Evolutionary conservation across 1,139 yeast genomes (phyloP).

Genomic region (Ogataea hybrid): DNA sequence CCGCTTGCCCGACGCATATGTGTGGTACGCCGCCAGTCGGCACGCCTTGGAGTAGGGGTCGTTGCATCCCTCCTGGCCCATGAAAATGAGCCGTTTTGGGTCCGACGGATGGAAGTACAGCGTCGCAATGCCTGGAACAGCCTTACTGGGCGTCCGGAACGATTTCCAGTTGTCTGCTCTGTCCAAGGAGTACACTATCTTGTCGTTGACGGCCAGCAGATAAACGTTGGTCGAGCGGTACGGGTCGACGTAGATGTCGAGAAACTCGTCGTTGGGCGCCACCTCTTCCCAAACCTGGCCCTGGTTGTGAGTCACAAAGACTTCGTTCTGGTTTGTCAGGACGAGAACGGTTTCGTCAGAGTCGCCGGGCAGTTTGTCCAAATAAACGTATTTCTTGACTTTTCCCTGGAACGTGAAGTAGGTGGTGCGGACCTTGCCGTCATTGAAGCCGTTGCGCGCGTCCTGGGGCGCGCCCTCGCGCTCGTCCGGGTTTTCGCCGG

Average conservation of each 20-base stretch:
- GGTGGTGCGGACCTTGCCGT: conserved; percentile 35
- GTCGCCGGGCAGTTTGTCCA: conserved; percentile 40
- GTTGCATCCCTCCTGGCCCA: conserved; percentile 39
- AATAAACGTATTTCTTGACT: conserved; percentile 44
- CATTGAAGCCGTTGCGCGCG: conserved; percentile 33
- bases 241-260: conserved; percentile 38
- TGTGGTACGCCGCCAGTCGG: conserved; percentile 34
- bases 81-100: conserved; percentile 39
- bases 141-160: conserved; percentile 39
- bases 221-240: conserved; percentile 41
- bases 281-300: conserved; percentile 45
- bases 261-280: conserved; percentile 40
- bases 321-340: conserved; percentile 41
- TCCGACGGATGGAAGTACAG: conserved; percentile 41
- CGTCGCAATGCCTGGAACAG: conserved; percentile 30
- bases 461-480: conserved; percentile 34
- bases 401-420: conserved; percentile 42
- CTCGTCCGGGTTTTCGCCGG: conserved; percentile 36
- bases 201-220: conserved; percentile 37
- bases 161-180: conserved; percentile 38
- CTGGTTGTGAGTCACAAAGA: conserved; percentile 47
- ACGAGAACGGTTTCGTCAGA: conserved; percentile 48
- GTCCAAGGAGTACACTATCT: conserved; percentile 41
- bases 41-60: conserved; percentile 30
- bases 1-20: conserved; percentile 26